A percentile compares a stretch with the other conserved stretches of the same genome.
phyloP scores from a whole-genome alignment of 2,329 filamentous ascomycete genomes.

The Aspergillus aculeatinus region DNA sequence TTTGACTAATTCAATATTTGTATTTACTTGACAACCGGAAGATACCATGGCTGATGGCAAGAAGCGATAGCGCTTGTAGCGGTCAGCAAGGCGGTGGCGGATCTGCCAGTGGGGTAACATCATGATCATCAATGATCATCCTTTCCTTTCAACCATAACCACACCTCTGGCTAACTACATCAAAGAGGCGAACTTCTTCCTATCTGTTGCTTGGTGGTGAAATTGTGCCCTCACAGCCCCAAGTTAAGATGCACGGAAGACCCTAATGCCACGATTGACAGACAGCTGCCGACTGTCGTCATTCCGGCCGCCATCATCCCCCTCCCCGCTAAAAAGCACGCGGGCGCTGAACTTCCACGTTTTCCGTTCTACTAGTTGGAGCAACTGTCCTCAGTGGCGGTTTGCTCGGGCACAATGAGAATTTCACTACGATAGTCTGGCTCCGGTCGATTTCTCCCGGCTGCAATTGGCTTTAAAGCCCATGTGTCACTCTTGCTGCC shows the following conservation, averaged over 20 bases:
- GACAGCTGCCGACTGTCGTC: conserved; percentile 27
- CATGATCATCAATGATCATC: background rate
- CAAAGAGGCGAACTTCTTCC: background rate
- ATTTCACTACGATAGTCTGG: background rate
- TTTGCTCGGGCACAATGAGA: conserved; percentile 13
- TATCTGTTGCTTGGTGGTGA: background rate
- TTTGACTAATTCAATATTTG: conserved; percentile 11
- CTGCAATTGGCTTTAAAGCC: conserved; percentile 12
- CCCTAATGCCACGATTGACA: conserved; percentile 31
- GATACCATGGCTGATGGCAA: background rate
- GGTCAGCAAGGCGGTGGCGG: background rate
- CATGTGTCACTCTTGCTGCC: conserved; percentile 15
- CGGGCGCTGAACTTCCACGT: conserved; percentile 15
- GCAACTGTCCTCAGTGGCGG: conserved; percentile 9
- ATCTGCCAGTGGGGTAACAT: background rate
- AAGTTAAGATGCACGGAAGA: background rate
- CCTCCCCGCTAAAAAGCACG: conserved; percentile 18
- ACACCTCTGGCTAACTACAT: background rate
- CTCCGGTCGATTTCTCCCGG: conserved; percentile 3
- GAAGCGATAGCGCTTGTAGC: background rate
- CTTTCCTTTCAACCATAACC: background rate
- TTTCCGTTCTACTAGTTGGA: conserved; percentile 13
- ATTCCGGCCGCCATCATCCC: conserved; percentile 17
- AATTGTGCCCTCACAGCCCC: conserved; percentile 6
- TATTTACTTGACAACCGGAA: background rate